Evolutionary conservation across 2,329 filamentous ascomycete species (phyloP), one percentile per base, ranked within the genome.

Genomic region (Fusarium equiseti): DNA sequence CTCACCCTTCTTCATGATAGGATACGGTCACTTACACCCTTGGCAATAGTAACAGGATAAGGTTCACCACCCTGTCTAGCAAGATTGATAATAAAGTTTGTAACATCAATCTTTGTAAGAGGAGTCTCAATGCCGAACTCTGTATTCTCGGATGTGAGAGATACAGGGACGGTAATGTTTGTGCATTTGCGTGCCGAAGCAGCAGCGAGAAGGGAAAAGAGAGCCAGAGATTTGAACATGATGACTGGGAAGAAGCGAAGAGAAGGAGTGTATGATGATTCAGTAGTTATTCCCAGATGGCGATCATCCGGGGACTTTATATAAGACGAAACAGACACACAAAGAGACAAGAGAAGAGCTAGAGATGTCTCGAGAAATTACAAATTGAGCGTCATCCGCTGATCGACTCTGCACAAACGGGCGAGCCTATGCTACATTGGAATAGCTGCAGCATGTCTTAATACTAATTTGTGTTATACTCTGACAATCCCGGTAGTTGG

Each of bases 91-190:
- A 86, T 77, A 70, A 91, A 88, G 66, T 86, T 83, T 15, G 86
- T 86, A 3, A 86, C 86, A 4, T 91, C 88, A 35, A 89, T 82
- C 71, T 89, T 86, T n/a, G 77, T 83, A 50, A 78, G 76, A 9
- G 87, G 82, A 1, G 83, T 74, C n/a, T 82, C 70, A 15, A 87
- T 60, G 63, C 85, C 78, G 75, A 90, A 90, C 8, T 85, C 76
- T 1, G 79, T 85, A 61, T 90, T 89, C 26, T 85, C 81, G 1
- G 88, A 82, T 3, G 82, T 82, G 51, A 91, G 84, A 6, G 81
- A 78, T 16, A 91, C 81, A 3, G 88, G 85, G 8, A 92, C 82
- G 2, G 83, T 87, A 32, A 90, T 73, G 65, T 90, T 85, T 40
- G 70, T 76, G 73, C 83, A 85, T 16, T 78, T 75, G 31, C 80